Conservation (phyloP, 2,329 filamentous ascomycete genomes). For the Claviceps purpurea region DNA sequence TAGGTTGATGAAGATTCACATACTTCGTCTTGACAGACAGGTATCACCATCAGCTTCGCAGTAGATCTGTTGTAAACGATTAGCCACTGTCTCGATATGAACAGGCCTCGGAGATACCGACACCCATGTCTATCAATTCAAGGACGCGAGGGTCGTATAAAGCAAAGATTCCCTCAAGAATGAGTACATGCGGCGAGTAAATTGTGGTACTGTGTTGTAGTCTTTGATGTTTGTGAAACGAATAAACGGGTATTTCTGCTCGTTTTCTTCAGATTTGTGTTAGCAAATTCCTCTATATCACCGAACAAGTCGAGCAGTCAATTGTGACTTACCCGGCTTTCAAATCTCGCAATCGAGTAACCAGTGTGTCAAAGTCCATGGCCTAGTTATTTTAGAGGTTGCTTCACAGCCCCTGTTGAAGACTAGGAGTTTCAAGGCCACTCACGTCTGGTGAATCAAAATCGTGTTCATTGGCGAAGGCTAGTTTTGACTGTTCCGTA, state of each 20-base stretch:
- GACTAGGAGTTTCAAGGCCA: background rate
- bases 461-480: conserved; percentile 86
- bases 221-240: conserved; percentile 81
- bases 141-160: conserved; percentile 77
- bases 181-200: conserved; percentile 91
- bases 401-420: background rate
- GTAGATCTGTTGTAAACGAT: conserved; percentile 54
- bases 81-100: background rate
- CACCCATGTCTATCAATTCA: conserved; percentile 81
- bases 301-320: background rate
- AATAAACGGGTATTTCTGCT: conserved; percentile 88
- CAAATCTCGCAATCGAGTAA: conserved; percentile 66
- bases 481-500: conserved; percentile 62
- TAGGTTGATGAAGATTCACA: conserved; percentile 16
- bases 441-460: conserved; percentile 74
- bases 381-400: conserved; percentile 32
- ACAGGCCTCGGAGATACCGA: conserved; percentile 21
- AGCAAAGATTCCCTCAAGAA: conserved; percentile 92
- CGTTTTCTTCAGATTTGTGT: conserved; percentile 45
- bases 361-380: conserved; percentile 83
- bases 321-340: conserved; percentile 64
- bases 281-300: background rate
- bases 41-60: conserved; percentile 93
- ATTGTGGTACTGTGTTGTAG: conserved; percentile 69
- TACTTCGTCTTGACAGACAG: conserved; percentile 78